Base-by-base conservation (phyloP, 1,139 yeast species). In the Meyerozyma sp. region DNA sequence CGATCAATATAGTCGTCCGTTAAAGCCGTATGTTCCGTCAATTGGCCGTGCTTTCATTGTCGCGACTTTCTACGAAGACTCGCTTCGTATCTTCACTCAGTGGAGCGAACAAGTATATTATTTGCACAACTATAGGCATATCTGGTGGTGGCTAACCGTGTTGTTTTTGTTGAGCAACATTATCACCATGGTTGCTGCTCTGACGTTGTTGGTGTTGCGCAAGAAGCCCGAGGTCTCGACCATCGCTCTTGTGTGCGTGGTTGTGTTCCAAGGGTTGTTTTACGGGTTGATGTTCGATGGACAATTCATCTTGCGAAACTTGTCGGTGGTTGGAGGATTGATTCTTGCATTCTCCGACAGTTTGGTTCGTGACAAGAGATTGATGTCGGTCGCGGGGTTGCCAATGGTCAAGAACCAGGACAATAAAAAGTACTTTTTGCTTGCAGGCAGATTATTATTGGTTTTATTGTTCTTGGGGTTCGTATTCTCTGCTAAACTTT, bases 51-150 rank as follows among this genome's bases (percentile, higher is more conserved):
- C 88, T 49, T 79, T 91, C 55, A 90, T 93, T 52, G 96, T 93
- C 47, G 96, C 96, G 42, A 93, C 98, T 1, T 93, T 91, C 61
- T 80, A 82, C 55, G 98, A 93, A 65, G 98, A 93, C 60, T 81
- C 96, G 2, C 63, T 85, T 46, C 77, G 98, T 63, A 88, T 93
- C 56, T 59, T 83, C 47, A 73, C 90, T 13, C 98, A 91, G 66
- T 93, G 98, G 98, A 65, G 76, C 29, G 96, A 90, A 58, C 98
- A 93, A 65, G 89, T 89, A 27, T 84, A 81, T 61, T 93, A 87
- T 63, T 74, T 93, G 55, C 79, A 88, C 70, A 80, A 80, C 54
- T 86, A 83, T 68, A 82, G 96, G 59, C 89, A 84, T 56, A 66
- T 84, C 49, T 95, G 95, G 67, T 77, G 80, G 54, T 81, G 87